A percentile compares a stretch with the other conserved stretches of the same genome.
Evolutionary conservation across 768 basidiomycete species (phyloP).

Genomic region (Mrakia blollopis): DNA sequence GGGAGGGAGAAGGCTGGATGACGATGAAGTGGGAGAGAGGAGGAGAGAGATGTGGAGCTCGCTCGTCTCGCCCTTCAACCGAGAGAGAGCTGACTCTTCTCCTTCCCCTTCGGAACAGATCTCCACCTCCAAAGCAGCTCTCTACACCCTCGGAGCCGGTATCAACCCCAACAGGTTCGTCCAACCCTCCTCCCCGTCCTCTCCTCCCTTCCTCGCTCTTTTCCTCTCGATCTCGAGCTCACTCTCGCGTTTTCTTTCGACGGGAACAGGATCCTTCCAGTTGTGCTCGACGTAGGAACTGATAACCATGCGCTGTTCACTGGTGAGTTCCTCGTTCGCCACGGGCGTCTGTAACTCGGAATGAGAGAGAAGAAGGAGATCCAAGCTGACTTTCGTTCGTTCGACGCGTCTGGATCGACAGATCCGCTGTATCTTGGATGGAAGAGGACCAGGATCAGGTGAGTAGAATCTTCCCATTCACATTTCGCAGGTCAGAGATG

Average conservation of each 20-base stretch:
- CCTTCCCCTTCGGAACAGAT: conserved; percentile 50
- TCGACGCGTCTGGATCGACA: neutral
- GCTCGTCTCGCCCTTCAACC: too few species aligned
- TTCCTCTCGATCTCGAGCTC: neutral
- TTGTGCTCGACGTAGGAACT: conserved; percentile 42
- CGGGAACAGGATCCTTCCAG: conserved; percentile 25
- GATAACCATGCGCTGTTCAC: conserved; percentile 46
- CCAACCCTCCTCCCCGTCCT: too few species aligned
- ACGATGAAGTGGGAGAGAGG: neutral
- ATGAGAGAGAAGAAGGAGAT: neutral
- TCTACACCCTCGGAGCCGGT: conserved; percentile 51
- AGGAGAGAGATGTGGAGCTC: neutral
- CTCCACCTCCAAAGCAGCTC: conserved; percentile 68
- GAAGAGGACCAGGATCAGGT: conserved; percentile 31
- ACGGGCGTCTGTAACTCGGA: neutral
- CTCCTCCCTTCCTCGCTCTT: neutral
- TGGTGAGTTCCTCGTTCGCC: neutral
- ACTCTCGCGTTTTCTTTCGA: neutral
- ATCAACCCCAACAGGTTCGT: conserved; percentile 42
- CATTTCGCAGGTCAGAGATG: too few species aligned
- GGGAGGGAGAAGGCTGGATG: neutral
- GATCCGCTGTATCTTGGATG: conserved; percentile 43
- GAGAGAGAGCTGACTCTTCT: neutral
- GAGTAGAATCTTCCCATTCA: neutral
- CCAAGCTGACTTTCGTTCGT: neutral